Percentiles rank a stretch among this genome's conserved stretches.
These are phyloP conservation scores for Hymenoscyphus salicellus DNA, from an alignment of 2,329 filamentous ascomycete genomes.

Conservation along the genomic window DNA sequence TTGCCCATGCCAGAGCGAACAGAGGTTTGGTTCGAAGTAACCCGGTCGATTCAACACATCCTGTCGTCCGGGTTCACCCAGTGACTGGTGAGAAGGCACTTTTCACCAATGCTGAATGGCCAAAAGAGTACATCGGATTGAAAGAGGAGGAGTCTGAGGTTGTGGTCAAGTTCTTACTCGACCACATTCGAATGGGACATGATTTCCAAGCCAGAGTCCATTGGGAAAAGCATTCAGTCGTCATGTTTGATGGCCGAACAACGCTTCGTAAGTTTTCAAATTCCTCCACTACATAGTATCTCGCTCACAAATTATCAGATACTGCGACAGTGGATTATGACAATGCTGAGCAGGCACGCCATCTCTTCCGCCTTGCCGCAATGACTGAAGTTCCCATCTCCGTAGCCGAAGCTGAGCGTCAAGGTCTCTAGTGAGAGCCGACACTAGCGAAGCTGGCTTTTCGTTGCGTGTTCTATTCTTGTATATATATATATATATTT, in stretches of 20 bases:
- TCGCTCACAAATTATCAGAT: conserved; percentile 36
- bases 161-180: conserved; percentile 62
- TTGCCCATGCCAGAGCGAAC: conserved; percentile 51
- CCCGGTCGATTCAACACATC: conserved; percentile 63
- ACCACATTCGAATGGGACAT: conserved; percentile 63
- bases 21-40: conserved; percentile 62
- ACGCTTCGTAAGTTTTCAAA: conserved; percentile 43
- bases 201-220: conserved; percentile 70
- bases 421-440: not conserved
- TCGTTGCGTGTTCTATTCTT: not conserved
- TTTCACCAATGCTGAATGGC: conserved; percentile 68
- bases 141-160: conserved; percentile 66
- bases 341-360: conserved; percentile 44
- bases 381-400: conserved; percentile 50
- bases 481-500: not conserved
- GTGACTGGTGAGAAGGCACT: conserved; percentile 71
- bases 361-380: conserved; percentile 49
- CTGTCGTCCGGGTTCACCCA: conserved; percentile 67
- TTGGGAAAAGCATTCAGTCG: conserved; percentile 55
- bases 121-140: conserved; percentile 63
- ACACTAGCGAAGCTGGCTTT: not conserved
- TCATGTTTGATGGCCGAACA: conserved; percentile 49
- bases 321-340: conserved; percentile 51
- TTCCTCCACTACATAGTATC: not conserved
- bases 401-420: not conserved